phyloP scores from a whole-genome alignment of 352 stramenopile species.

The Peronospora farinosa region DNA sequence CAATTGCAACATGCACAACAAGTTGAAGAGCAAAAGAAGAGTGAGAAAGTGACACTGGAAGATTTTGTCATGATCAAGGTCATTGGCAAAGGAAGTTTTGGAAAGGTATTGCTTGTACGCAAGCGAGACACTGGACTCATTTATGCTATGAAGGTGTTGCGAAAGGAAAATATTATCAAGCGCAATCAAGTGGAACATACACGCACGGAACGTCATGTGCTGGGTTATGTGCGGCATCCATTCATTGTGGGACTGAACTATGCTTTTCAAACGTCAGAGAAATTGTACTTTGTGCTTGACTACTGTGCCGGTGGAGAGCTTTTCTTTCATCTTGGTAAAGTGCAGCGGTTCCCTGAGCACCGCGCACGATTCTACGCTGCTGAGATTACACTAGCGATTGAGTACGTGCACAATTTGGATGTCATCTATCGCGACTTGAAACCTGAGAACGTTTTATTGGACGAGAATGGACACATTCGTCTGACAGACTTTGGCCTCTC shows the following conservation, averaged over 20 bases:
- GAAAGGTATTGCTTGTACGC: conserved; percentile 94
- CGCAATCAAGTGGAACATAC: conserved; percentile 98
- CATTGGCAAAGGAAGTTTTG: conserved; percentile 94
- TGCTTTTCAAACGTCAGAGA: conserved; percentile 95
- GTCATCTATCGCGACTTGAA: conserved; percentile 97
- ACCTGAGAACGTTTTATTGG: conserved; percentile 97
- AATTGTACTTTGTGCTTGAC: conserved; percentile 98
- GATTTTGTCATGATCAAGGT: conserved; percentile 96
- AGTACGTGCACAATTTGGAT: conserved; percentile 91
- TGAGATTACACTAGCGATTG: conserved; percentile 95
- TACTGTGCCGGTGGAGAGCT: conserved; percentile 96
- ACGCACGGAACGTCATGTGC: conserved; percentile 95
- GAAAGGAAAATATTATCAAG: conserved; percentile 99
- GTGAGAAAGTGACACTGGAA: conserved; percentile 83
- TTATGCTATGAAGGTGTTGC: conserved; percentile 98
- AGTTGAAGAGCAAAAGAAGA: conserved; percentile 32
- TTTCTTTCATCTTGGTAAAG: conserved; percentile 89
- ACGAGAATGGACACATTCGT: conserved; percentile 93
- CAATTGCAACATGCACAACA: conserved; percentile 42
- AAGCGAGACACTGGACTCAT: conserved; percentile 90
- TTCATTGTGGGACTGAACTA: conserved; percentile 96
- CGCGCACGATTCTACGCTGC: conserved; percentile 95
- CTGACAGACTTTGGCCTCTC: conserved; percentile 97
- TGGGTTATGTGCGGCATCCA: conserved; percentile 95
- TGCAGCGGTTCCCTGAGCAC: conserved; percentile 92